phyloP scores from a whole-genome alignment of 371 early-diverging fungal genomes.

The Actinomortierella ambigua region DNA sequence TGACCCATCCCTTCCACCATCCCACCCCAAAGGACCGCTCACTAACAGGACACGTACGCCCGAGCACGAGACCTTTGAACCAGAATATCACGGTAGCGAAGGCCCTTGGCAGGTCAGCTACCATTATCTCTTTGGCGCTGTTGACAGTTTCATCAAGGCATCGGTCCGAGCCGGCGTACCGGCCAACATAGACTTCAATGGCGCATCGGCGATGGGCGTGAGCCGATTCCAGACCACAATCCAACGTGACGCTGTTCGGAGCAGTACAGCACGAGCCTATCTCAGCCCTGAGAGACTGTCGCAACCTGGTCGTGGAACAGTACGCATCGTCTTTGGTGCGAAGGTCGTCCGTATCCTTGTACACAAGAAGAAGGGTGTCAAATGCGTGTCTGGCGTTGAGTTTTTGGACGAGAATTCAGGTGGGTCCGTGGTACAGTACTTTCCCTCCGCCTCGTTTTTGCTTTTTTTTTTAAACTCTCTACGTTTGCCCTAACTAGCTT shows the following conservation, averaged over 20 bases:
- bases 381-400: slow-evolving; percentile 25
- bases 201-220: slow-evolving; percentile 25
- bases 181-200: slow-evolving; percentile 34
- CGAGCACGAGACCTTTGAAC: slow-evolving; percentile 25
- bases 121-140: slow-evolving; percentile 12
- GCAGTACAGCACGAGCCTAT: slow-evolving; percentile 27
- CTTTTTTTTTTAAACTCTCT: no score
- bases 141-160: slow-evolving; percentile 21
- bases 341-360: slow-evolving; percentile 17
- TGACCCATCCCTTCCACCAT: slow-evolving; percentile 21
- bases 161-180: slow-evolving; percentile 17
- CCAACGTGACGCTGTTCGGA: slow-evolving; percentile 33
- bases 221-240: slow-evolving; percentile 31
- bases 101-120: slow-evolving; percentile 37
- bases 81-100: slow-evolving; percentile 28
- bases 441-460: not conserved
- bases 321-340: slow-evolving; percentile 35
- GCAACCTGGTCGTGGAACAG: slow-evolving; percentile 15
- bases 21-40: slow-evolving; percentile 21
- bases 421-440: not conserved
- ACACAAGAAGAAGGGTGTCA: slow-evolving; percentile 19
- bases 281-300: slow-evolving; percentile 18
- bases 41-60: slow-evolving; percentile 16
- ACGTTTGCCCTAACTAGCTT: no score
- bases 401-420: slow-evolving; percentile 30